phyloP scores from a whole-genome alignment of 106 monocot genomes.

The Xerophyta viscosa region DNA sequence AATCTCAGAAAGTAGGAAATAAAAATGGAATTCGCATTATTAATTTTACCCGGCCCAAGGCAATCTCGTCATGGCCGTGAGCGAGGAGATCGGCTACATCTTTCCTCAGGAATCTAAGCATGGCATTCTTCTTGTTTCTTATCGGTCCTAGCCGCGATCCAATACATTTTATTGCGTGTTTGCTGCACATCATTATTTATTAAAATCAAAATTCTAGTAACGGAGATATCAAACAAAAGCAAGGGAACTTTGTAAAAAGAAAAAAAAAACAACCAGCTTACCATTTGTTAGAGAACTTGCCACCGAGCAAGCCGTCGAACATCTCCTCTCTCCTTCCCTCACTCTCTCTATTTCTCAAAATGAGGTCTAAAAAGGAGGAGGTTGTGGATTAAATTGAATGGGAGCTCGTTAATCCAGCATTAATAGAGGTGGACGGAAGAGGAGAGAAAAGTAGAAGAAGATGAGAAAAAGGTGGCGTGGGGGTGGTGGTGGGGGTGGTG shows the following conservation, averaged over 20 bases:
- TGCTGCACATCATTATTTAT: conserved; percentile 50
- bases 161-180: conserved; percentile 59
- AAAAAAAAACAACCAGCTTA: neutral
- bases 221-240: no score
- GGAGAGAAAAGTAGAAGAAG: neutral
- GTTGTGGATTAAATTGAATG: no score
- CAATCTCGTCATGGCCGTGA: conserved; percentile 33
- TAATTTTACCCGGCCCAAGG: conserved; percentile 66
- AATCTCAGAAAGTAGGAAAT: no score
- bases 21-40: no score
- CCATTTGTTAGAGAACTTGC: conserved; percentile 80
- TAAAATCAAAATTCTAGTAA: no score
- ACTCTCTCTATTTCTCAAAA: neutral
- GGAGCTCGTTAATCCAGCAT: neutral
- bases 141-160: conserved; percentile 34
- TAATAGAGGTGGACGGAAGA: neutral
- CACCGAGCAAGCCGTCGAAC: conserved; percentile 54
- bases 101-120: conserved; percentile 54
- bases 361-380: no score
- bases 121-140: conserved; percentile 62
- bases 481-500: neutral
- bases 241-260: no score
- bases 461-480: no score
- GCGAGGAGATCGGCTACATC: conserved; percentile 76
- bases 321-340: conserved; percentile 17